A percentile compares a stretch with the other conserved stretches of the same genome.
Evolutionary conservation across 169 alveolate species (phyloP).

Genomic region (Babesia bigemina): DNA sequence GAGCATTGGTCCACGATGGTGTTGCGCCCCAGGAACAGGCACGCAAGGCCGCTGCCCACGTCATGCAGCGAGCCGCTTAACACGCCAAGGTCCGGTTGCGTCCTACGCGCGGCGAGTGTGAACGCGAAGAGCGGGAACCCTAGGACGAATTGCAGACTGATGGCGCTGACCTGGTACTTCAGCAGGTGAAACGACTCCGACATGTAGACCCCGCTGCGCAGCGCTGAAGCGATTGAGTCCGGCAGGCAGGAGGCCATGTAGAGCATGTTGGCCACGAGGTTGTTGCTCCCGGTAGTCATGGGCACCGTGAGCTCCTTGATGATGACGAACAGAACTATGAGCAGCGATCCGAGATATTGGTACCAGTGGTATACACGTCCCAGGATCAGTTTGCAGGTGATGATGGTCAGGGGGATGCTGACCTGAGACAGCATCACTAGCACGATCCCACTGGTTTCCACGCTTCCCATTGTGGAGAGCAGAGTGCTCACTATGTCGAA

Average conservation of each 20-base stretch:
- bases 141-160: constrained; percentile 25
- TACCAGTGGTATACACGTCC: constrained; percentile 42
- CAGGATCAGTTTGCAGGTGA: constrained; percentile 48
- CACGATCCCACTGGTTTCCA: constrained; percentile 63
- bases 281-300: constrained; percentile 22
- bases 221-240: constrained; percentile 63
- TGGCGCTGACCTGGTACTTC: constrained; percentile 48
- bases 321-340: constrained; percentile 39
- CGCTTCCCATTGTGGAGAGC: constrained; percentile 56
- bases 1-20: constrained; percentile 65
- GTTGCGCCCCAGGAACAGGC: constrained; percentile 54
- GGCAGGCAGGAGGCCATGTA: constrained; percentile 45
- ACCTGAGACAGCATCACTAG: constrained; percentile 62
- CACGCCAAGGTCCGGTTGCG: constrained; percentile 31
- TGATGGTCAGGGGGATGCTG: constrained; percentile 63
- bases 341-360: constrained; percentile 55
- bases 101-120: background rate
- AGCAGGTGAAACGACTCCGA: constrained; percentile 55
- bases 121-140: constrained; percentile 33
- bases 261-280: constrained; percentile 40
- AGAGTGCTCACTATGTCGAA: constrained; percentile 49
- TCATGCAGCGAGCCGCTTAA: constrained; percentile 3
- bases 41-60: constrained; percentile 33
- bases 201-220: constrained; percentile 55
- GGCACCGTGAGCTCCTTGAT: constrained; percentile 40